phyloP scores from a whole-genome alignment of 495 filamentous ascomycete genomes.

The Penicillium robsamsonii region DNA sequence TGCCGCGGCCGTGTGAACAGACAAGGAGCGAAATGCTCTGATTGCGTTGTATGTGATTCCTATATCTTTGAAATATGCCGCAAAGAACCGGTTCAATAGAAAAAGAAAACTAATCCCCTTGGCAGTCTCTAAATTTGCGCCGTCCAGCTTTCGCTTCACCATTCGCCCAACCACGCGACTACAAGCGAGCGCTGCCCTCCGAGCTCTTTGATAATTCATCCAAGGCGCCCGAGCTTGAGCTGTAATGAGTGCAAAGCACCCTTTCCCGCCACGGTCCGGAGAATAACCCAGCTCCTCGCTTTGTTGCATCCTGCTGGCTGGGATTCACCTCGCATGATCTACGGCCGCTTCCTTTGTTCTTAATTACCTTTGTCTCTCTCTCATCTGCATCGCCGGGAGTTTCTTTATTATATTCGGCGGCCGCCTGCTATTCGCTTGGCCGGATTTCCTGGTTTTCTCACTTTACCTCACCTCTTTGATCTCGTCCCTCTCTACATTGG shows the following conservation, averaged over 20 bases:
- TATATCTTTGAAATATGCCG: neutral
- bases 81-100: neutral
- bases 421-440: slow-evolving; percentile 13
- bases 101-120: slow-evolving; percentile 16
- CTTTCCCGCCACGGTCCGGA: slow-evolving; percentile 12
- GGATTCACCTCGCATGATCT: slow-evolving; percentile 14
- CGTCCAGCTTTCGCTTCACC: slow-evolving; percentile 44
- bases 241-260: slow-evolving; percentile 16
- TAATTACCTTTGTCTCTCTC: slow-evolving; percentile 7
- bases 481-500: neutral
- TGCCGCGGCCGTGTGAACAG: slow-evolving; percentile 50
- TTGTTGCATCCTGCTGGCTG: slow-evolving; percentile 26
- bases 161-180: slow-evolving; percentile 45
- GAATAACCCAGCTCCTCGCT: neutral
- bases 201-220: slow-evolving; percentile 35
- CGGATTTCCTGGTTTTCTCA: slow-evolving; percentile 5
- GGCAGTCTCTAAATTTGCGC: slow-evolving; percentile 42
- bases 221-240: slow-evolving; percentile 23
- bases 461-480: slow-evolving; percentile 10
- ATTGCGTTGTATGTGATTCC: slow-evolving; percentile 44
- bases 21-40: slow-evolving; percentile 44
- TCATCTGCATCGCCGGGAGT: slow-evolving; percentile 43
- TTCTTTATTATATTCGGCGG: slow-evolving; percentile 27
- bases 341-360: slow-evolving; percentile 9
- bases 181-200: slow-evolving; percentile 42